These are phyloP conservation scores for Blumeria hordei DNA, from an alignment of 2,329 filamentous ascomycete genomes.

Conservation along the genomic window DNA sequence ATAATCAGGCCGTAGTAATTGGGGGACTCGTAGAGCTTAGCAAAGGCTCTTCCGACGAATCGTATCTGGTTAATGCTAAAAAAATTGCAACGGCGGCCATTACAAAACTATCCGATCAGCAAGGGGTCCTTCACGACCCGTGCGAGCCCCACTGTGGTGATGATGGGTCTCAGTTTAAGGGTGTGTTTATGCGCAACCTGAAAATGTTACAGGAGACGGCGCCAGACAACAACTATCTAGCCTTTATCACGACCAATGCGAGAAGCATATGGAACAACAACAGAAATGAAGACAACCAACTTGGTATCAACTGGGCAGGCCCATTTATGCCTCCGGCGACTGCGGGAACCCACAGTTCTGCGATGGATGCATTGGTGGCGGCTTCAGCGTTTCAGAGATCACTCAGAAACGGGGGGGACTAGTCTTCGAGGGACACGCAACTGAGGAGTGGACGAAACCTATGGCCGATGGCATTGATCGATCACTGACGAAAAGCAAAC, in stretches of 20 bases:
- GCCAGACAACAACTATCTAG: conserved; percentile 23
- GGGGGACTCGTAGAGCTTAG: conserved; percentile 30
- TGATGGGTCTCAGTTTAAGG: conserved; percentile 48
- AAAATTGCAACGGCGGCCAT: conserved; percentile 30
- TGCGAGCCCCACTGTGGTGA: conserved; percentile 23
- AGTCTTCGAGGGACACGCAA: too few relatives aligned
- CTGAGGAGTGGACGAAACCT: too few relatives aligned
- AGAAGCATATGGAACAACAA: conserved; percentile 39
- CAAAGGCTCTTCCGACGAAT: conserved; percentile 22
- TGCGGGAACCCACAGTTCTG: conserved; percentile 38
- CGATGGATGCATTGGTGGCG: conserved; percentile 42
- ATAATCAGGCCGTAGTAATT: conserved; percentile 37
- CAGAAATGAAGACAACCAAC: conserved; percentile 21
- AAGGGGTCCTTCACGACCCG: conserved; percentile 27
- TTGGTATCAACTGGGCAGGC: conserved; percentile 41
- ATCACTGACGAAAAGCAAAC: too few relatives aligned
- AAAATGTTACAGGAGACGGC: conserved; percentile 24
- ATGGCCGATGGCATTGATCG: too few relatives aligned
- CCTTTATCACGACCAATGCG: conserved; percentile 37
- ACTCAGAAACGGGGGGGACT: background rate
- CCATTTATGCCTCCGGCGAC: conserved; percentile 25
- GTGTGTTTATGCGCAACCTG: conserved; percentile 43
- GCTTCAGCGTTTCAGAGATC: conserved; percentile 16
- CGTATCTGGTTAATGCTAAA: conserved; percentile 21
- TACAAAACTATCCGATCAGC: conserved; percentile 18